Conservation (phyloP, 306 rosid genomes). For the Sesbania bispinosa region DNA sequence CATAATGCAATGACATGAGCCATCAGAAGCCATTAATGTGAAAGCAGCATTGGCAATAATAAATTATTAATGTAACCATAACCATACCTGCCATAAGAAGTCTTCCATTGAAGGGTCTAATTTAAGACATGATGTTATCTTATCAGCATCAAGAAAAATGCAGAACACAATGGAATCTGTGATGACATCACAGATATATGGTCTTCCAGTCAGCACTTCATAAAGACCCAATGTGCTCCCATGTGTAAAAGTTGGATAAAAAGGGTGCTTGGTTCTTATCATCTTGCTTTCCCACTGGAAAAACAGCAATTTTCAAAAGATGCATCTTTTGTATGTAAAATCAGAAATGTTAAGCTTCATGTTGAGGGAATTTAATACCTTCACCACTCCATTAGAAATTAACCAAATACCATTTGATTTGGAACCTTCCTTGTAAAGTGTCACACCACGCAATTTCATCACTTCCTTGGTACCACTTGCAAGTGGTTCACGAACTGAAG, state of each 20-base stretch:
- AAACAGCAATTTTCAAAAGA: conserved; percentile 22
- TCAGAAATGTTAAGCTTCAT: conserved; percentile 1
- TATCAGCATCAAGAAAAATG: conserved; percentile 58
- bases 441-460: conserved; percentile 65
- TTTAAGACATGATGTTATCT: conserved; percentile 51
- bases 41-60: conserved; percentile 3
- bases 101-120: conserved; percentile 69
- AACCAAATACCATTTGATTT: conserved; percentile 87
- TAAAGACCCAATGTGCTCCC: conserved; percentile 90
- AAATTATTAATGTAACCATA: not conserved
- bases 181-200: conserved; percentile 65
- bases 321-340: conserved; percentile 3
- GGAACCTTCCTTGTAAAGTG: conserved; percentile 85
- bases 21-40: not conserved
- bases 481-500: conserved; percentile 59
- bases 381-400: conserved; percentile 86
- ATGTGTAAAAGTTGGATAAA: conserved; percentile 77
- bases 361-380: conserved; percentile 46
- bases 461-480: conserved; percentile 56
- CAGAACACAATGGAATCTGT: conserved; percentile 71
- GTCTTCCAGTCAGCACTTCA: conserved; percentile 77
- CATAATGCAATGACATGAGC: conserved; percentile 9
- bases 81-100: conserved; percentile 89
- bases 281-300: conserved; percentile 76
- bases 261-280: conserved; percentile 50